Base-by-base conservation (phyloP, 768 basidiomycete genomes). In the Hebeloma cylindrosporum region DNA sequence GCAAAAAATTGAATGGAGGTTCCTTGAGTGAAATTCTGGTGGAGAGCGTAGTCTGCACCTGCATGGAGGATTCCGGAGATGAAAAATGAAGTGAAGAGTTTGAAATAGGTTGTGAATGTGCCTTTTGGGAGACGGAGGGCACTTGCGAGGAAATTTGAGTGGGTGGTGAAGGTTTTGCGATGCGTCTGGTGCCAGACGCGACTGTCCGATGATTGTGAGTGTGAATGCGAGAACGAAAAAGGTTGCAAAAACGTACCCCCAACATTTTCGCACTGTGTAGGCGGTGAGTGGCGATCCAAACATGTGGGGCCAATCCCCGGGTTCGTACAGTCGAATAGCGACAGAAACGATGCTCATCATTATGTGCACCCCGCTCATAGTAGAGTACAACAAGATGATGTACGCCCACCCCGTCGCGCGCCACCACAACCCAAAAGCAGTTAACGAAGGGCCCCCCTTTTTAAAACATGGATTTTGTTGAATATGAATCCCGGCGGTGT, bases 211-310 rank as follows among this genome's bases (percentile, higher is more conserved):
- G n/a, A n/a, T 41, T 9, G 32, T 34, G n/a, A 17, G 27, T 2
- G 27, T 43, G 9, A 7, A 6, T 43, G n/a, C 35, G 9, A 30
- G 23, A 5, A n/a, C 21, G 7, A 30, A 6, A 20, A 21, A 13
- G n/a, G 23, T 26, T 18, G 39, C 65, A 52, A 40, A 22, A n/a
- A 55, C 67, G 47, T 44, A 70, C 71, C 69, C 62, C 72, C 71
- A 72, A 26, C 68, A 62, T 7, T 56, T 57, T 22, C 66, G 61
- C 11, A 73, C 41, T 1, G 67, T 67, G 48, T 66, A 70, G 6
- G 65, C 64, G 17, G 70, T 63, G 2, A 37, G 33, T 43, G 51
- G 56, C 11, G 36, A 35, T 1, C 69, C 69, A 38, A 65, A 72
- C 6, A 69, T 16, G 16, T 60, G 60, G 1, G 69, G 67, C 70